A percentile compares a stretch with the other conserved stretches of the same genome.
Conservation (phyloP, 371 early-diverging fungal genomes). For the Parasitella parasitica region DNA sequence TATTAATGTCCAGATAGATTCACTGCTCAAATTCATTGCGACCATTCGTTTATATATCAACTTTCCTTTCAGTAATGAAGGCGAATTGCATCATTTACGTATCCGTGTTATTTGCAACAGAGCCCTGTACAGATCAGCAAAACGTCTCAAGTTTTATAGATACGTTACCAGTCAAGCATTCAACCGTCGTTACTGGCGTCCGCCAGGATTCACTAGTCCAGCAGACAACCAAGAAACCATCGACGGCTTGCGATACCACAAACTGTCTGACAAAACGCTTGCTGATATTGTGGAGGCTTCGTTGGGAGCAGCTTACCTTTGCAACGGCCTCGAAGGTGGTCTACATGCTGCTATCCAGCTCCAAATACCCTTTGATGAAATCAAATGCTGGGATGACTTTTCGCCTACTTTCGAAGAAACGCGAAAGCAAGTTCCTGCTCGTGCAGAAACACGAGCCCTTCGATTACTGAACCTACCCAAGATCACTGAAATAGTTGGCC, state of each 20-base stretch:
- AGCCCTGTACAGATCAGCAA: slow-evolving; percentile 63
- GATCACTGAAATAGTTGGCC: slow-evolving; percentile 62
- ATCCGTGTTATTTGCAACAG: slow-evolving; percentile 77
- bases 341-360: slow-evolving; percentile 58
- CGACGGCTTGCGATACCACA: slow-evolving; percentile 34
- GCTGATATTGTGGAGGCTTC: slow-evolving; percentile 92
- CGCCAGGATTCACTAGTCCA: slow-evolving; percentile 44
- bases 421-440: slow-evolving; percentile 28
- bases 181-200: slow-evolving; percentile 67
- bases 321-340: slow-evolving; percentile 64
- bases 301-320: slow-evolving; percentile 77
- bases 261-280: slow-evolving; percentile 76
- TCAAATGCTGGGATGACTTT: slow-evolving; percentile 55
- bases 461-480: slow-evolving; percentile 23
- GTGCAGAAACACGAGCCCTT: slow-evolving; percentile 29
- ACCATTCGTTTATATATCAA: slow-evolving; percentile 77
- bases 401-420: slow-evolving; percentile 27
- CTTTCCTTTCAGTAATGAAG: slow-evolving; percentile 81
- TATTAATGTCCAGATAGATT: slow-evolving; percentile 52
- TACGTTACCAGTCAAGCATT: slow-evolving; percentile 64
- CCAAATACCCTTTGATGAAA: slow-evolving; percentile 59
- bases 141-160: slow-evolving; percentile 54
- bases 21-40: slow-evolving; percentile 85
- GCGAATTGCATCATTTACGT: slow-evolving; percentile 71
- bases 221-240: slow-evolving; percentile 39